These are phyloP conservation scores for Phytophthora idaei DNA, from an alignment of 352 stramenopile species.

Conservation along the genomic window DNA sequence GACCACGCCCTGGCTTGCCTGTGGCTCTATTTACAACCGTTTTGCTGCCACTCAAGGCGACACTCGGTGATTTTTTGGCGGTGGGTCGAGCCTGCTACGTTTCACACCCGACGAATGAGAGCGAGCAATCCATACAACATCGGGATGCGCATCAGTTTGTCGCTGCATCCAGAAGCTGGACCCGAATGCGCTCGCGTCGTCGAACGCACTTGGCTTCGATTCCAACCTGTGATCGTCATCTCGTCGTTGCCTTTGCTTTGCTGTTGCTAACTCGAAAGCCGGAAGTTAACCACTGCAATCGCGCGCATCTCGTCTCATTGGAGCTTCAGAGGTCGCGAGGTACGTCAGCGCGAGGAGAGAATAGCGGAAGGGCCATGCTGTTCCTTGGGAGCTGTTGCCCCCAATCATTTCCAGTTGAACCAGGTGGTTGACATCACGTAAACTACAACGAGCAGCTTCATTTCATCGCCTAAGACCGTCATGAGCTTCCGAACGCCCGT, in stretches of 20 bases:
- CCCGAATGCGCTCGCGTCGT: slow-evolving; percentile 8
- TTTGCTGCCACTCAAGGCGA: not conserved
- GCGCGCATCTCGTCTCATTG: slow-evolving; percentile 2
- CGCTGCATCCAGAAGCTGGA: slow-evolving; percentile 5
- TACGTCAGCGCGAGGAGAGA: slow-evolving; percentile 30
- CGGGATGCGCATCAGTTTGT: slow-evolving; percentile 13
- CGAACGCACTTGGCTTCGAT: slow-evolving; percentile 17
- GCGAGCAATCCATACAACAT: not conserved
- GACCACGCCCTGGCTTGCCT: not conserved
- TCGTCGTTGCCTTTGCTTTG: slow-evolving; percentile 7
- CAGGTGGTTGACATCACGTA: slow-evolving; percentile 3
- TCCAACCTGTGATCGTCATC: slow-evolving; percentile 28
- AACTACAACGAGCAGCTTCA: not conserved
- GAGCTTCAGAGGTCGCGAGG: slow-evolving; percentile 20
- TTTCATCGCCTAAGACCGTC: slow-evolving; percentile 11
- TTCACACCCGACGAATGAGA: not conserved
- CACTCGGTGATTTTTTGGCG: slow-evolving; percentile 4
- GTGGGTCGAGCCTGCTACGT: not conserved
- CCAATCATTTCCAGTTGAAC: slow-evolving; percentile 23
- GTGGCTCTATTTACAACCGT: not conserved
- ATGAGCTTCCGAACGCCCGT: slow-evolving; percentile 30
- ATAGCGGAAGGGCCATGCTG: slow-evolving; percentile 17
- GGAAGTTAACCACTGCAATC: slow-evolving; percentile 24
- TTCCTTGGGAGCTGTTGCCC: slow-evolving; percentile 6
- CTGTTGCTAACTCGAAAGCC: slow-evolving; percentile 13